Percentiles rank a stretch among this genome's conserved stretches.
Conservation (phyloP, 1,284 basidiomycete species). For the Gymnopus androsaceus region DNA sequence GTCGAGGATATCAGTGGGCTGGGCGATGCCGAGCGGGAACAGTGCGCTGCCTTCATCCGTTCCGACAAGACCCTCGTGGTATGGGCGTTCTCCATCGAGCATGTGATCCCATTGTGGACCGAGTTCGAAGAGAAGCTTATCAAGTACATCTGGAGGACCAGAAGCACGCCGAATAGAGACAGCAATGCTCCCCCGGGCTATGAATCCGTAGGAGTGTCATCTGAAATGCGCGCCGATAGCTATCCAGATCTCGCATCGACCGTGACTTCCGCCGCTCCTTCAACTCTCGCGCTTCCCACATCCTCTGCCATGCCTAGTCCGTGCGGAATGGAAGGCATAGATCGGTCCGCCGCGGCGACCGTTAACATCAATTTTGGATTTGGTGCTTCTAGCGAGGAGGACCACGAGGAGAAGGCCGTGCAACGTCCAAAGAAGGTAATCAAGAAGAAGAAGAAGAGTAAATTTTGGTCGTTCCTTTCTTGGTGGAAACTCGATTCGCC, state of each 20-base stretch:
- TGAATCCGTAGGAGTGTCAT: background rate
- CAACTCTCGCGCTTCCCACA: background rate
- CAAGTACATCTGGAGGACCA: slow-evolving; percentile 75
- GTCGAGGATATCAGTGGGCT: slow-evolving; percentile 63
- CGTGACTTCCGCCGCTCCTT: background rate
- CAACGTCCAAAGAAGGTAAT: background rate
- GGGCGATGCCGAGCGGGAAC: slow-evolving; percentile 75
- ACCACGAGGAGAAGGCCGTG: background rate
- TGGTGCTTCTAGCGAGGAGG: background rate
- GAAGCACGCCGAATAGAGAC: slow-evolving; percentile 42
- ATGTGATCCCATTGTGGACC: slow-evolving; percentile 61
- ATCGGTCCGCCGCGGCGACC: slow-evolving; percentile 9
- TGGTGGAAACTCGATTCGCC: slow-evolving; percentile 17
- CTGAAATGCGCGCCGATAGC: background rate
- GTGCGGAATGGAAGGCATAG: slow-evolving; percentile 18
- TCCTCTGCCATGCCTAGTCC: background rate
- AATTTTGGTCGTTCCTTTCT: slow-evolving; percentile 5
- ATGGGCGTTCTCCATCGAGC: slow-evolving; percentile 67
- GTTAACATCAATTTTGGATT: slow-evolving; percentile 3
- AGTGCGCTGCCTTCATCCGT: slow-evolving; percentile 77
- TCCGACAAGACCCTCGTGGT: slow-evolving; percentile 60
- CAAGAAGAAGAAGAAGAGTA: slow-evolving; percentile 4
- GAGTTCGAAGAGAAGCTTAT: slow-evolving; percentile 81
- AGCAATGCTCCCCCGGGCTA: slow-evolving; percentile 11
- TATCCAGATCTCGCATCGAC: background rate